Evolutionary conservation across 2,329 filamentous ascomycete species (phyloP).

Genomic region (Alternaria angustiovoidea): DNA sequence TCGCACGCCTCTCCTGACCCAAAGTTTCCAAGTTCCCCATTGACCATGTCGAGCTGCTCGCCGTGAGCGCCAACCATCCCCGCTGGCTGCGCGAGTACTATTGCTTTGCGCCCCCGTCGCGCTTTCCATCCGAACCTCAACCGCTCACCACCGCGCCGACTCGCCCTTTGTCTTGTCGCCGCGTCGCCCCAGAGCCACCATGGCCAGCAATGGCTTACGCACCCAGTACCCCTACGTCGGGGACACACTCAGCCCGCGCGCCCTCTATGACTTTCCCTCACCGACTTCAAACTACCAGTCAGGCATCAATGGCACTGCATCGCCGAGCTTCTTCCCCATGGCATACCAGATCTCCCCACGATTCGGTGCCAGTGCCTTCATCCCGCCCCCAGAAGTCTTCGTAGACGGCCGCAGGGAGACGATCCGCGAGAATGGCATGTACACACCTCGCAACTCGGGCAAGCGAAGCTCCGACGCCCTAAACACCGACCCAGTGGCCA

Average conservation of each 20-base stretch:
- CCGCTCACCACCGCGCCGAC: constrained; percentile 29
- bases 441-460: constrained; percentile 39
- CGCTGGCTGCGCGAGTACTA: constrained; percentile 37
- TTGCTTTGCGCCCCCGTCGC: constrained; percentile 10
- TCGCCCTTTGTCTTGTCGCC: neutral
- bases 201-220: constrained; percentile 47
- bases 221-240: constrained; percentile 45
- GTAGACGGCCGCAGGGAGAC: constrained; percentile 41
- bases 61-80: constrained; percentile 37
- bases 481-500: constrained; percentile 70
- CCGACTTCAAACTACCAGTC: constrained; percentile 51
- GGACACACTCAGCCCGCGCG: constrained; percentile 44
- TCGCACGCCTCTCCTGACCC: constrained; percentile 5
- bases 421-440: constrained; percentile 35
- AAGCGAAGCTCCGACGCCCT: constrained; percentile 43
- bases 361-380: constrained; percentile 48
- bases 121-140: constrained; percentile 29
- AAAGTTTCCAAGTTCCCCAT: neutral
- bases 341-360: constrained; percentile 48
- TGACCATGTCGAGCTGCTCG: constrained; percentile 34
- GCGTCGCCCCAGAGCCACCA: constrained; percentile 23
- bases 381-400: constrained; percentile 51
- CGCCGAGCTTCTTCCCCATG: constrained; percentile 48
- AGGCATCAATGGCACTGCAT: constrained; percentile 37
- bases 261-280: constrained; percentile 48